A percentile compares a stretch with the other conserved stretches of the same genome.
Evolutionary conservation across 208 protist species (phyloP).

Genomic region (Acanthamoeba rhysodes): DNA sequence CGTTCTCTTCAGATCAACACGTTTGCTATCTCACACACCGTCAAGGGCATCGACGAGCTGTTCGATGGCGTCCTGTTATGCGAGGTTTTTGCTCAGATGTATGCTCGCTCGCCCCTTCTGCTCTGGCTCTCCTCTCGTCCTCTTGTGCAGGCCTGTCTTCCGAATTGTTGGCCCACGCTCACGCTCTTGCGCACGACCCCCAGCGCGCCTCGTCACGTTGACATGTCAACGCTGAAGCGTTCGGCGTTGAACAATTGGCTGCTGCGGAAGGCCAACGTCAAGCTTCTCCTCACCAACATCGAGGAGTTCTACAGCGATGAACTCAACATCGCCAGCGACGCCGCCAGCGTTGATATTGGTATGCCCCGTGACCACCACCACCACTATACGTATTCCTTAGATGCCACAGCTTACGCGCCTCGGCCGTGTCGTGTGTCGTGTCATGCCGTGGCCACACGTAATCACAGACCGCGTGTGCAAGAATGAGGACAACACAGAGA

Average conservation of each 20-base stretch:
- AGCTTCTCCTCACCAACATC: conserved; percentile 60
- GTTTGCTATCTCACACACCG: conserved; percentile 74
- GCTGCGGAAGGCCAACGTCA: conserved; percentile 77
- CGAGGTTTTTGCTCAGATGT: conserved; percentile 83
- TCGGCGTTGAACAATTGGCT: conserved; percentile 66
- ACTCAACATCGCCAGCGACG: conserved; percentile 33
- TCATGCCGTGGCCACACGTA: not conserved
- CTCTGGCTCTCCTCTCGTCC: not conserved
- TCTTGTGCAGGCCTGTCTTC: not conserved
- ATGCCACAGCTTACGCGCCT: not conserved
- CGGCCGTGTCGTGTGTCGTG: not conserved
- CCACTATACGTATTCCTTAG: not conserved
- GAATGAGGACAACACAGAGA: conserved; percentile 57
- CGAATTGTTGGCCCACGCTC: not conserved
- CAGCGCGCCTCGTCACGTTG: conserved; percentile 36
- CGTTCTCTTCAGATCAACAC: conserved; percentile 80
- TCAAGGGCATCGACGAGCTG: conserved; percentile 70
- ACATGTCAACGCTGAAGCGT: conserved; percentile 52
- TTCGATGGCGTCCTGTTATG: conserved; percentile 80
- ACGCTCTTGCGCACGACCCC: too few species aligned
- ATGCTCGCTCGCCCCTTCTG: conserved; percentile 45
- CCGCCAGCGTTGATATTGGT: conserved; percentile 42
- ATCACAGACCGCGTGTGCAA: conserved; percentile 14
- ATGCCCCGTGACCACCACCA: not conserved
- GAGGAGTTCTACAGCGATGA: conserved; percentile 75